Evolutionary conservation across 2,329 filamentous ascomycete genomes (phyloP), one percentile per base, ranked within the genome.

Genomic region (Colletotrichum limetticola): DNA sequence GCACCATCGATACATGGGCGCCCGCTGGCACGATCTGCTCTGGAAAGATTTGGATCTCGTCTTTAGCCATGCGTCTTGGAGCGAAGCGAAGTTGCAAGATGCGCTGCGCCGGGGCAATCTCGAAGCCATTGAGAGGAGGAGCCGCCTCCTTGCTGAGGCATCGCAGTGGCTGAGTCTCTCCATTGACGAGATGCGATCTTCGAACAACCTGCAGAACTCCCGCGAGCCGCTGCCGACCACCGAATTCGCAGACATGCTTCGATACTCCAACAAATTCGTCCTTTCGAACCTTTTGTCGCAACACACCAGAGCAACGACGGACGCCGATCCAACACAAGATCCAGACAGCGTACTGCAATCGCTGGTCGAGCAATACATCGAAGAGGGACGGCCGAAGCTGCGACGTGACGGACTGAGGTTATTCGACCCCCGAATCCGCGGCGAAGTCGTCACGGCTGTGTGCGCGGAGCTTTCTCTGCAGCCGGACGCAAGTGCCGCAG

Each of bases 401-500:
- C 63, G 58, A 56, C 57, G 63, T 57, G 64, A 69, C 35, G 62
- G 28, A 61, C 62, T 68, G 11, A 62, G 58, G 30, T 55, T 75
- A 14, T 75, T 73, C 37, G 70, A 72, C 60, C 53, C 57, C 16
- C 58, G 70, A 42, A 75, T 63, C 57, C 64, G 61, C 60, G 72
- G 77, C 49, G 82, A 83, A 73, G 76, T 83, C 3, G 61, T 78
- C 26, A 76, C 79, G 6, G 80, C 80, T 1, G 69, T 83, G 22
- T 77, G 78, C 28, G 78, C 80, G 22, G 80, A 83, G 74, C 66
- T 84, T 22, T 32, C 59, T 5, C 76, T 80, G 1, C 66, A 72
- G 12, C 62, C 76, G 4, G 79, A 80, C 1, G 66, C 67, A 2
- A 69, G 26, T 24, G 71, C 68, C 59, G 64, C 64, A 55, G 68